A percentile compares a stretch with the other conserved stretches of the same genome.
These are phyloP conservation scores for Panicum miliaceum DNA, from an alignment of 176 grass and related monocot genomes.

Conservation along the genomic window DNA sequence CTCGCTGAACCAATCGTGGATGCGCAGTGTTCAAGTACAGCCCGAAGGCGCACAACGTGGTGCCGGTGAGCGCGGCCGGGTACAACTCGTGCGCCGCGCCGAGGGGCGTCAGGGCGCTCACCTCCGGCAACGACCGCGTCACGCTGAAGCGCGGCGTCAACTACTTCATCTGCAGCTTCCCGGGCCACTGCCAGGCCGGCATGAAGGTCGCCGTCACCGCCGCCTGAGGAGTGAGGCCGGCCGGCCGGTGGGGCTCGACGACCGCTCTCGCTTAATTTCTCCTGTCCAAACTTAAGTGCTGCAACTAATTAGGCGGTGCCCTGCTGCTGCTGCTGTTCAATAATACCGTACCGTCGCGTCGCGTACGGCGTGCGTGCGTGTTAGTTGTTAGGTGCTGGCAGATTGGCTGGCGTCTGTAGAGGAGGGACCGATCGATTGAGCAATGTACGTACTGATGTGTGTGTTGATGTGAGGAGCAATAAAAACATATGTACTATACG, in stretches of 20 bases:
- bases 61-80: slow-evolving; percentile 53
- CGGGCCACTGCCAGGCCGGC: slow-evolving; percentile 73
- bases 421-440: background rate
- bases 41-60: slow-evolving; percentile 71
- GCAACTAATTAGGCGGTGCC: slow-evolving; percentile 1
- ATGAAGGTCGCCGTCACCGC: slow-evolving; percentile 89
- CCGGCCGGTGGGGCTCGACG: background rate
- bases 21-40: slow-evolving; percentile 86
- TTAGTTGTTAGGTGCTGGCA: background rate
- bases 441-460: background rate
- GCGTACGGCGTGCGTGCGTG: background rate
- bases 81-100: slow-evolving; percentile 59
- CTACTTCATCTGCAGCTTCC: slow-evolving; percentile 80
- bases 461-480: background rate
- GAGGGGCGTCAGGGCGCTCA: slow-evolving; percentile 46
- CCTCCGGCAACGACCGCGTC: slow-evolving; percentile 74
- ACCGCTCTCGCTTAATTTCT: background rate
- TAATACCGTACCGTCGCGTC: background rate
- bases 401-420: background rate
- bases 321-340: background rate
- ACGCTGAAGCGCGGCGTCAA: slow-evolving; percentile 68
- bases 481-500: background rate
- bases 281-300: background rate
- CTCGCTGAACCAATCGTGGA: no score
- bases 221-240: slow-evolving; percentile 29